A percentile compares a stretch with the other conserved stretches of the same genome.
phyloP scores from a whole-genome alignment of 176 grass and related monocot species.

The Triticum turgidum region DNA sequence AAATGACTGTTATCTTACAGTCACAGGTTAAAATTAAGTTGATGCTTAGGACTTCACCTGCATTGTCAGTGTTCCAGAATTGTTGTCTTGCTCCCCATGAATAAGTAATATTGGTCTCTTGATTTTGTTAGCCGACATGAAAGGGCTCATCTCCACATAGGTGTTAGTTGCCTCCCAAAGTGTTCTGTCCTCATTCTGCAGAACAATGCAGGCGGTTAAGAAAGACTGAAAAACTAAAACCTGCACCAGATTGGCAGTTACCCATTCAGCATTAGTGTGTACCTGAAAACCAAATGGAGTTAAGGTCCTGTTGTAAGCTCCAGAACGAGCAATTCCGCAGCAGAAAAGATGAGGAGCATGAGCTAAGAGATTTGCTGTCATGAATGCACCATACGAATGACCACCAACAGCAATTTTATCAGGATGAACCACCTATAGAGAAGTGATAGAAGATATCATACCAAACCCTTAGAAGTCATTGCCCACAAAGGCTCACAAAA shows the following conservation, averaged over 20 bases:
- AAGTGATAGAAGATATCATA: not conserved
- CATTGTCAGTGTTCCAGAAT: slow-evolving; percentile 98
- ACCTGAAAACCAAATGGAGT: slow-evolving; percentile 99
- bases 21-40: not conserved
- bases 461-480: slow-evolving; percentile 5
- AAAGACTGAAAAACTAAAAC: not conserved
- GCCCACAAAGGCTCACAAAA: not conserved
- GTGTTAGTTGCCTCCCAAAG: slow-evolving; percentile 90
- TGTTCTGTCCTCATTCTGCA: slow-evolving; percentile 97
- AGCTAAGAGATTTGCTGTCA: slow-evolving; percentile 98
- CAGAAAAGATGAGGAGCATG: slow-evolving; percentile 97
- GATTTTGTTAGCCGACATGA: slow-evolving; percentile 97
- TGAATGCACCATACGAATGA: slow-evolving; percentile 99
- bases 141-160: slow-evolving; percentile 98
- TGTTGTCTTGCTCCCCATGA: slow-evolving; percentile 98
- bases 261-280: not conserved
- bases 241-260: not conserved
- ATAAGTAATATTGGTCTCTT: slow-evolving; percentile 98
- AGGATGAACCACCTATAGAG: slow-evolving; percentile 81
- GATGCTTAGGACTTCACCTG: slow-evolving; percentile 53
- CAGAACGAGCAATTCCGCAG: slow-evolving; percentile 93
- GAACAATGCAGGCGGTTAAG: slow-evolving; percentile 12
- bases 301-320: slow-evolving; percentile 97
- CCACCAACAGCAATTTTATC: slow-evolving; percentile 96
- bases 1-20: not conserved